Conservation (phyloP, 345 rosid genomes). For the Murraya koenigii region DNA sequence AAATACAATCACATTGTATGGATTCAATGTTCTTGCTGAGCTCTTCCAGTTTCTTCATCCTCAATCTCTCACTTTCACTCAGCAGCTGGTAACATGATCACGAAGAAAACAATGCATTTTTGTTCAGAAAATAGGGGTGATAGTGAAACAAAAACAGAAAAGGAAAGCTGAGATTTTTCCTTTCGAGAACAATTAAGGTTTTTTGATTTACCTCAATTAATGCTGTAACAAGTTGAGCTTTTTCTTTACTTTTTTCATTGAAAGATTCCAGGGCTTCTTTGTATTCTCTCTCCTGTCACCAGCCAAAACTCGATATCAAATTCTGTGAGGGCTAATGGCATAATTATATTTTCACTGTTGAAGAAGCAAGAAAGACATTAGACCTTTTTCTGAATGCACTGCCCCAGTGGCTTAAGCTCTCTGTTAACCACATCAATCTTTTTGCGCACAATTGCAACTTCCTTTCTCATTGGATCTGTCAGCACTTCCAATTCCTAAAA, state of each 20-base stretch:
- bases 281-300: conserved; percentile 72
- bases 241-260: conserved; percentile 78
- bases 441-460: conserved; percentile 61
- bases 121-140: background rate
- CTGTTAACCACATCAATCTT: conserved; percentile 60
- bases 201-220: conserved; percentile 43
- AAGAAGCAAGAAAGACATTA: background rate
- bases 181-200: background rate
- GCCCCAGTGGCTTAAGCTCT: conserved; percentile 72
- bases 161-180: too few relatives aligned
- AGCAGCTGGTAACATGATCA: conserved; percentile 40
- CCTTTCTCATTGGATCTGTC: conserved; percentile 75
- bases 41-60: conserved; percentile 76
- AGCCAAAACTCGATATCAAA: background rate
- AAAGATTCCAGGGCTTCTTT: conserved; percentile 63
- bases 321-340: background rate
- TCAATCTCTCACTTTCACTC: conserved; percentile 63
- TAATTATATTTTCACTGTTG: background rate
- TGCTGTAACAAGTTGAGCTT: conserved; percentile 41
- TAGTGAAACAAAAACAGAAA: background rate
- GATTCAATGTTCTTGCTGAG: conserved; percentile 59
- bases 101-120: background rate
- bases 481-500: conserved; percentile 69
- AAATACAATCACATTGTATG: conserved; percentile 8
- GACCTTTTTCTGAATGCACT: conserved; percentile 81